phyloP scores from a whole-genome alignment of 106 monocot genomes.

The Dioscorea alata region DNA sequence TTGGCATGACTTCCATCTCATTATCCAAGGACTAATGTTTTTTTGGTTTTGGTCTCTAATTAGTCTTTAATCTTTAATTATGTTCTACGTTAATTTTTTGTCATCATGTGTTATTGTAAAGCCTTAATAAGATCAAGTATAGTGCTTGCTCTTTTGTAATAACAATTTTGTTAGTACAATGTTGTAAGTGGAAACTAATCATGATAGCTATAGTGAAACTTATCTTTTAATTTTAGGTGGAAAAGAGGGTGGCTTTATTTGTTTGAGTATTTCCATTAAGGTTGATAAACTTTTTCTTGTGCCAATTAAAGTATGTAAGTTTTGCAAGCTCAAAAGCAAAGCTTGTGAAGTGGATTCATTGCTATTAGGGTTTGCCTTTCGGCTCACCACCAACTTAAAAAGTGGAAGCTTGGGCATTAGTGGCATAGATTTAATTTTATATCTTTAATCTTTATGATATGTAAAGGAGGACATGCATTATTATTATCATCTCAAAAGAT shows the following conservation, averaged over 20 bases:
- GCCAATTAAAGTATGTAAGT: constrained; percentile 1
- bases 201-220: neutral
- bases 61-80: no score
- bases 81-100: no score
- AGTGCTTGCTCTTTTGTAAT: no score
- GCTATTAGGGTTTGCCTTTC: constrained; percentile 8
- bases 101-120: no score
- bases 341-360: neutral
- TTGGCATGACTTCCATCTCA: no score
- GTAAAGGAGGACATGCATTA: constrained; percentile 5
- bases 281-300: constrained; percentile 4
- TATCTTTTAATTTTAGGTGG: neutral
- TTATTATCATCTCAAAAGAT: no score
- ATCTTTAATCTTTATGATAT: neutral
- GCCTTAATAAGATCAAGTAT: no score
- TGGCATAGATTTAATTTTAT: neutral
- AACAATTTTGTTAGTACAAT: no score
- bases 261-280: constrained; percentile 4
- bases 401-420: neutral
- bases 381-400: constrained; percentile 6
- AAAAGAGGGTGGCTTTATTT: neutral
- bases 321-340: neutral
- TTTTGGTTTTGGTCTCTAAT: no score
- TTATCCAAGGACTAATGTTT: no score
- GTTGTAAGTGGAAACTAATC: neutral